Conservation (phyloP, 495 filamentous ascomycete genomes). For the Xylaria acuta region DNA sequence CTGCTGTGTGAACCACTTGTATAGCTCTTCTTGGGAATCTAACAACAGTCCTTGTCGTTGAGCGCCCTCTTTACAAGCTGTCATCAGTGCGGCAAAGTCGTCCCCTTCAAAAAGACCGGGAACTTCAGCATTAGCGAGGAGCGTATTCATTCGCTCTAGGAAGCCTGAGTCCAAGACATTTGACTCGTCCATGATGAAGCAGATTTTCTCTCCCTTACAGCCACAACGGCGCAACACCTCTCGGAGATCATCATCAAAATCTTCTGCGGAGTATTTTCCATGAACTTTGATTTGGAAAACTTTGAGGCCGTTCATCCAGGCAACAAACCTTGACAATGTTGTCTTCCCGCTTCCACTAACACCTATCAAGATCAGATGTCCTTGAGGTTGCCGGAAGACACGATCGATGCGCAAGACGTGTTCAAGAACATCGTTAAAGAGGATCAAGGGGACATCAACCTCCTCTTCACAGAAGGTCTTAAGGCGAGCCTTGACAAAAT, state of each 20-base stretch:
- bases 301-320: constrained; percentile 99
- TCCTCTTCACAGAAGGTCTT: constrained; percentile 99
- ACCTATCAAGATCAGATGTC: constrained; percentile 96
- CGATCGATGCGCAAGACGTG: constrained; percentile 97
- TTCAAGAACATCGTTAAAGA: constrained; percentile 98
- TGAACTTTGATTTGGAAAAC: constrained; percentile 99
- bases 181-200: constrained; percentile 99
- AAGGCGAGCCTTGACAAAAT: constrained; percentile 96
- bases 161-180: constrained; percentile 99
- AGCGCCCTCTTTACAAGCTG: constrained; percentile 95
- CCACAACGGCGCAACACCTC: constrained; percentile 92
- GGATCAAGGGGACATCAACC: constrained; percentile 93
- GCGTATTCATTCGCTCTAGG: constrained; percentile 97
- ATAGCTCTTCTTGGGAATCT: constrained; percentile 96
- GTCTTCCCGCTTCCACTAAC: constrained; percentile 99
- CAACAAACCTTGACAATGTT: constrained; percentile 94
- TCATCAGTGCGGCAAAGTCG: constrained; percentile 95
- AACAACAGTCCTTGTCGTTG: constrained; percentile 93
- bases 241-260: constrained; percentile 96
- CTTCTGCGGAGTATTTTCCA: constrained; percentile 96
- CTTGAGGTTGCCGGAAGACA: constrained; percentile 97
- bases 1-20: constrained; percentile 99
- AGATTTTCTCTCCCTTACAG: constrained; percentile 98
- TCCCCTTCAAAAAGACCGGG: constrained; percentile 98
- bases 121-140: constrained; percentile 97